phyloP scores from a whole-genome alignment of 208 protist species.

The Balamuthia mandrillaris region DNA sequence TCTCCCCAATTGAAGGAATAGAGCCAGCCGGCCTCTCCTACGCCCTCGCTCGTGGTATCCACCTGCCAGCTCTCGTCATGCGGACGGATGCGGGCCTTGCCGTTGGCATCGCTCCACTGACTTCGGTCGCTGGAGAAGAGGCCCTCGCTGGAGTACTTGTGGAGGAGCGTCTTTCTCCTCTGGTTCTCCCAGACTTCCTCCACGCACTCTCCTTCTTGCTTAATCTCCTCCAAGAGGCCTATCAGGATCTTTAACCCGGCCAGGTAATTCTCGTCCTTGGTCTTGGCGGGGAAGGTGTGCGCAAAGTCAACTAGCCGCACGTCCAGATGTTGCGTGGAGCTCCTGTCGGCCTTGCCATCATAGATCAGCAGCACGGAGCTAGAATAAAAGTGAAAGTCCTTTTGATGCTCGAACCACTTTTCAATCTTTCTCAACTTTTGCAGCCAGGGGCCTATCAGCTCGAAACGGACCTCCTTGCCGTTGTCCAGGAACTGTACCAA shows the following conservation, averaged over 20 bases:
- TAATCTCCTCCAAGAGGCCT: background rate
- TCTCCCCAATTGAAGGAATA: background rate
- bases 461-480: background rate
- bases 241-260: background rate
- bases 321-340: background rate
- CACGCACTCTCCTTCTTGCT: background rate
- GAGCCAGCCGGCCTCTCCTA: background rate
- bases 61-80: too few species aligned
- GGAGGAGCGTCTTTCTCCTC: background rate
- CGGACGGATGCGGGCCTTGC: background rate
- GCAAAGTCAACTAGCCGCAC: background rate
- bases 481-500: slow-evolving; percentile 19
- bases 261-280: background rate
- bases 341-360: background rate
- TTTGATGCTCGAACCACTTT: slow-evolving; percentile 5
- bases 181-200: background rate
- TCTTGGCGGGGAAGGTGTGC: background rate
- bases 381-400: background rate
- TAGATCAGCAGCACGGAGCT: background rate
- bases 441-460: background rate
- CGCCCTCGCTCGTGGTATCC: too few species aligned
- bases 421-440: background rate
- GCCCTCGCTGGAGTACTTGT: background rate
- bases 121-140: background rate
- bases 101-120: background rate